These are phyloP conservation scores for Termitomyces sp. DNA, from an alignment of 768 basidiomycete species.

Conservation along the genomic window DNA sequence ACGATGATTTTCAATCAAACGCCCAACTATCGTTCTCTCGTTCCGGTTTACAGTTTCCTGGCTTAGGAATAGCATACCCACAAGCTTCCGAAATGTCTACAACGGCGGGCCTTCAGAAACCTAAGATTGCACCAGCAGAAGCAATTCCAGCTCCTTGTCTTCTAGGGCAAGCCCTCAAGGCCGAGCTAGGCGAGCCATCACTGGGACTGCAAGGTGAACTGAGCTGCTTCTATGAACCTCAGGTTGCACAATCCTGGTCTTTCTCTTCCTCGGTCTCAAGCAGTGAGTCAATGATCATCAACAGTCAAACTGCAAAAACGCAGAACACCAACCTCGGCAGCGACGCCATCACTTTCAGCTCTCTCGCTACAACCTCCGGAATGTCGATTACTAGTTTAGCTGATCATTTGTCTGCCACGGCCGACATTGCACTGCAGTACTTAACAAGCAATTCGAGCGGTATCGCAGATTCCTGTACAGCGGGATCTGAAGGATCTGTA, in stretches of 20 bases:
- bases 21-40: constrained; percentile 18
- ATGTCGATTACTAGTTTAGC: constrained; percentile 30
- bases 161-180: constrained; percentile 1
- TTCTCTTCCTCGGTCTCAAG: constrained; percentile 2
- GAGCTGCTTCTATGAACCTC: constrained; percentile 11
- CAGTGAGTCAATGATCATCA: not conserved
- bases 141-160: not conserved
- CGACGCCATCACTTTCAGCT: constrained; percentile 22
- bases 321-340: constrained; percentile 8
- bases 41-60: constrained; percentile 21
- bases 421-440: constrained; percentile 29
- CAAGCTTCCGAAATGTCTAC: not conserved
- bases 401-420: constrained; percentile 32
- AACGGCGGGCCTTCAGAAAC: constrained; percentile 3
- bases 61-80: constrained; percentile 14
- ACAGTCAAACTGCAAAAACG: not conserved
- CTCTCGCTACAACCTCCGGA: constrained; percentile 28
- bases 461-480: not conserved
- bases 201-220: constrained; percentile 17
- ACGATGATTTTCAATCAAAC: constrained; percentile 36
- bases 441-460: constrained; percentile 15
- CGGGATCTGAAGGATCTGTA: constrained; percentile 3
- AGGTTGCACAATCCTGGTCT: constrained; percentile 14
- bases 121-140: not conserved
- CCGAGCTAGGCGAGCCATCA: constrained; percentile 8